A percentile compares a stretch with the other conserved stretches of the same genome.
Conservation (phyloP, 169 alveolate species). For the Cryptosporidium muris region DNA sequence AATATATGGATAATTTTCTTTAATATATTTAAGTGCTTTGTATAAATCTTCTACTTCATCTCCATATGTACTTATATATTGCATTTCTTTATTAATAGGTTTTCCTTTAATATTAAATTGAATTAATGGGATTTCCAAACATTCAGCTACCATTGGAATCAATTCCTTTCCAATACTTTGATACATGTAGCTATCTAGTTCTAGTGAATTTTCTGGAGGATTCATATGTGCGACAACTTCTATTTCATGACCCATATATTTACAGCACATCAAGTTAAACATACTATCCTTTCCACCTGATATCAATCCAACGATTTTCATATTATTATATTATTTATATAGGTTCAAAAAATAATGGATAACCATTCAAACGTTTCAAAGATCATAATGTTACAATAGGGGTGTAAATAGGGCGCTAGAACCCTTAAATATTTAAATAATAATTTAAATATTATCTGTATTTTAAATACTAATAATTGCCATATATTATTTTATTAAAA, state of each 20-base stretch:
- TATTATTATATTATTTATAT: constrained; percentile 14
- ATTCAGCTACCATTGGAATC: constrained; percentile 91
- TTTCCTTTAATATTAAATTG: constrained; percentile 81
- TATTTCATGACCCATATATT: constrained; percentile 72
- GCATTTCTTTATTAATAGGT: constrained; percentile 81
- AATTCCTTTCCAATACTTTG: constrained; percentile 95
- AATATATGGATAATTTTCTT: constrained; percentile 83
- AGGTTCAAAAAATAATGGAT: no score
- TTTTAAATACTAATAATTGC: no score
- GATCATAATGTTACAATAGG: no score
- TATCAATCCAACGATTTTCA: constrained; percentile 84
- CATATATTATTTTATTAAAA: no score
- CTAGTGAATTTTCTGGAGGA: constrained; percentile 78
- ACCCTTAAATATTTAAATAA: no score
- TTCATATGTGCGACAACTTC: constrained; percentile 64
- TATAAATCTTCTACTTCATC: constrained; percentile 97
- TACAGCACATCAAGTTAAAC: constrained; percentile 76
- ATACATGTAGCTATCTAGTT: constrained; percentile 93
- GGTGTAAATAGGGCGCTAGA: no score
- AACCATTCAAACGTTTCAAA: no score
- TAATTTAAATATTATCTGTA: no score
- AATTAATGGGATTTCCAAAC: constrained; percentile 90
- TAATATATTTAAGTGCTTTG: constrained; percentile 80
- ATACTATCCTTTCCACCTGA: constrained; percentile 90
- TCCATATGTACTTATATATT: constrained; percentile 80